Percentiles rank a stretch among this genome's conserved stretches.
These are phyloP conservation scores for Cutaneotrichosporon mucoides DNA, from an alignment of 1,284 basidiomycete genomes.

Conservation along the genomic window DNA sequence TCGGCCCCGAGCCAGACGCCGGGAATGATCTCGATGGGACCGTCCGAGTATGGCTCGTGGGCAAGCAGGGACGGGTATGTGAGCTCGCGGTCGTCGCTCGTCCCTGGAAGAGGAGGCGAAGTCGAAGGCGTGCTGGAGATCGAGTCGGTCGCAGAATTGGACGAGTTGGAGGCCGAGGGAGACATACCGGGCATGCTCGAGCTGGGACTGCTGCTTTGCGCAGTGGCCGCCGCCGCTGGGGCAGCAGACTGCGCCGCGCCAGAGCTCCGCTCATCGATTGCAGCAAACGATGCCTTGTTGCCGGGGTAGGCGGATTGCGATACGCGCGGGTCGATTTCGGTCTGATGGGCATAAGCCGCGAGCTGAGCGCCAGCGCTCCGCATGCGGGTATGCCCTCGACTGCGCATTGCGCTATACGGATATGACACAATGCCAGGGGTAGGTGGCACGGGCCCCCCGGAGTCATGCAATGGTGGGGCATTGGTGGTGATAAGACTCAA, in stretches of 20 bases:
- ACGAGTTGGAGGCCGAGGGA: constrained; percentile 13
- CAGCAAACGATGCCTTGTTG: constrained; percentile 11
- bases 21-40: constrained; percentile 83
- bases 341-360: constrained; percentile 8
- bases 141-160: constrained; percentile 15
- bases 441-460: constrained; percentile 20
- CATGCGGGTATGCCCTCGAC: constrained; percentile 21
- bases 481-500: constrained; percentile 37
- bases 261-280: constrained; percentile 25
- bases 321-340: constrained; percentile 16
- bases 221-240: background rate
- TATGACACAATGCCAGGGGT: constrained; percentile 25
- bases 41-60: constrained; percentile 66
- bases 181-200: constrained; percentile 11
- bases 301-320: constrained; percentile 21
- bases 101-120: constrained; percentile 10
- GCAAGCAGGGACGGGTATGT: background rate
- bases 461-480: constrained; percentile 9
- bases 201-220: background rate
- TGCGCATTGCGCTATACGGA: constrained; percentile 19
- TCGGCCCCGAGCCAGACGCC: constrained; percentile 90
- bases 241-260: background rate
- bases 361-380: constrained; percentile 25
- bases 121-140: constrained; percentile 15
- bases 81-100: constrained; percentile 8